Percentiles rank a stretch among this genome's conserved stretches.
Evolutionary conservation across 805 yeast species (phyloP).

Genomic region (Sugiyamaella boreocaroliniensis): DNA sequence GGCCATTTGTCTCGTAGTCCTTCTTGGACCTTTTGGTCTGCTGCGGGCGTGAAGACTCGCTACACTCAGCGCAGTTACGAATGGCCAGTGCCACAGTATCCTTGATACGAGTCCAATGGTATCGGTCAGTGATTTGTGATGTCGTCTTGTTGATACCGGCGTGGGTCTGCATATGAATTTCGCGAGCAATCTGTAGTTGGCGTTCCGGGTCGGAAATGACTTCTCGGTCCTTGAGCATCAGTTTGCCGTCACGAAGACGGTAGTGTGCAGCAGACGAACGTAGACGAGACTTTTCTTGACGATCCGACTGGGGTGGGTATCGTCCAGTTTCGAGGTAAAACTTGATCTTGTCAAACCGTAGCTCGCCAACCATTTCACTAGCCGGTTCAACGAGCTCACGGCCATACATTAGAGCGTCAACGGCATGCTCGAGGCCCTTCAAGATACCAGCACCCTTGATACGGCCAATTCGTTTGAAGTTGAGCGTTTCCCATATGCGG

Average conservation of each 20-base stretch:
- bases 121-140: slow-evolving; percentile 63
- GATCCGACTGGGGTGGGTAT: slow-evolving; percentile 76
- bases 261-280: slow-evolving; percentile 76
- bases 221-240: slow-evolving; percentile 71
- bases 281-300: slow-evolving; percentile 82
- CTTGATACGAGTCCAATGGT: slow-evolving; percentile 89
- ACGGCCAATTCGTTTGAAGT: slow-evolving; percentile 72
- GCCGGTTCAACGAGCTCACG: slow-evolving; percentile 58
- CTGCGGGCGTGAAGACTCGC: slow-evolving; percentile 37
- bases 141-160: slow-evolving; percentile 89
- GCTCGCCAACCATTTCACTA: slow-evolving; percentile 35
- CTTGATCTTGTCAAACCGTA: slow-evolving; percentile 67
- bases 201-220: slow-evolving; percentile 72
- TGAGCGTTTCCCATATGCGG: slow-evolving; percentile 65
- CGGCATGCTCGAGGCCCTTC: slow-evolving; percentile 76
- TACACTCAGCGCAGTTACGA: slow-evolving; percentile 67
- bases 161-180: slow-evolving; percentile 63
- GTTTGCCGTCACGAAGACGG: slow-evolving; percentile 58
- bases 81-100: slow-evolving; percentile 78
- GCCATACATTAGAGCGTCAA: slow-evolving; percentile 82
- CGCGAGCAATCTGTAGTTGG: slow-evolving; percentile 68
- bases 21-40: slow-evolving; percentile 22
- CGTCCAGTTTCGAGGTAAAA: slow-evolving; percentile 74
- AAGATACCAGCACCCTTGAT: slow-evolving; percentile 83
- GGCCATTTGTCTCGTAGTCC: slow-evolving; percentile 24